Conservation (phyloP, 2,329 filamentous ascomycete genomes). For the Sporothrix protearum region DNA sequence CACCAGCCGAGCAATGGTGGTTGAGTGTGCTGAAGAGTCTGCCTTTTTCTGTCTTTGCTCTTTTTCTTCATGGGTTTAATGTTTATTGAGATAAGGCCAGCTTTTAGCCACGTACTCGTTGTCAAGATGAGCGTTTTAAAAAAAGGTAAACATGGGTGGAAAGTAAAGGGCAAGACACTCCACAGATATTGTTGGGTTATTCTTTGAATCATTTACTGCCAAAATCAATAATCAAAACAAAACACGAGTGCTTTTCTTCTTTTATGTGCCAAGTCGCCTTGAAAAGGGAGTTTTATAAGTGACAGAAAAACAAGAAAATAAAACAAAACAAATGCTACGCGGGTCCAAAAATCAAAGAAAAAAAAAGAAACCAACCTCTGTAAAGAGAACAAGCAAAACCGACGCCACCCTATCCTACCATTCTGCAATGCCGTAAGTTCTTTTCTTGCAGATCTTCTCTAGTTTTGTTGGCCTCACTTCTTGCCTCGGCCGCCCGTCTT, state of each 20-base stretch:
- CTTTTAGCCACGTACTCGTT: background rate
- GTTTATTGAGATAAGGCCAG: background rate
- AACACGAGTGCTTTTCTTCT: background rate
- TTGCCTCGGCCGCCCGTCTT: constrained; percentile 43
- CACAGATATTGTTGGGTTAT: too few species aligned
- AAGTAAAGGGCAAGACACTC: too few species aligned
- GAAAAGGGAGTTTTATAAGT: background rate
- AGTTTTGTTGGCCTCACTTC: constrained; percentile 9
- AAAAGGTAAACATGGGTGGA: background rate
- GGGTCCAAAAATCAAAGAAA: background rate
- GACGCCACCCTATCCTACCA: background rate
- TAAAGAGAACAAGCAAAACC: background rate
- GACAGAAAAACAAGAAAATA: too few species aligned
- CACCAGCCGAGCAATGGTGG: background rate
- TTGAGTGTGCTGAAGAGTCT: background rate
- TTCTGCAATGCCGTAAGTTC: background rate
- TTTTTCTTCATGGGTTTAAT: background rate
- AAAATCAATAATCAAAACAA: background rate
- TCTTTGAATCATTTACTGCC: too few species aligned
- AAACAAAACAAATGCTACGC: background rate
- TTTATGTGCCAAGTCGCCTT: constrained; percentile 1
- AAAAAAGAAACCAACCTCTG: too few species aligned
- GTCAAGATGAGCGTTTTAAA: background rate
- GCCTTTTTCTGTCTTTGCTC: background rate
- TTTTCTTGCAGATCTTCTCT: too few species aligned